Conservation (phyloP, 768 basidiomycete genomes). For the Hericium erinaceus region DNA sequence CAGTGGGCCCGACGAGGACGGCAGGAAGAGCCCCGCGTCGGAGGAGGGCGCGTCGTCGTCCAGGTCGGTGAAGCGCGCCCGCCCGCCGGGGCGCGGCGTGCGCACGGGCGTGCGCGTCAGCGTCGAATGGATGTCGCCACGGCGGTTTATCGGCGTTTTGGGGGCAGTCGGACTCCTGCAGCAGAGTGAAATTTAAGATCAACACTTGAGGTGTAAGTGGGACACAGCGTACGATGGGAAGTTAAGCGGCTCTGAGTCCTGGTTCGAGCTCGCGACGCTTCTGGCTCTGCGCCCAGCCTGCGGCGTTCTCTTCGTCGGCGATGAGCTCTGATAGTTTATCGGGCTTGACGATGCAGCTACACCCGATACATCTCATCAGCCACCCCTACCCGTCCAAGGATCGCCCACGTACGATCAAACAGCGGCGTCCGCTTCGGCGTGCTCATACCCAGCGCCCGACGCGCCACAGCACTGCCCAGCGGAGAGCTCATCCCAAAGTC, state of each 20-base stretch:
- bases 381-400: not conserved
- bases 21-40: constrained; percentile 51
- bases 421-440: constrained; percentile 16
- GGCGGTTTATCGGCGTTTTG: constrained; percentile 61
- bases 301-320: constrained; percentile 16
- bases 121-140: constrained; percentile 90
- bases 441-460: constrained; percentile 11
- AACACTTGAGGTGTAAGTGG: not conserved
- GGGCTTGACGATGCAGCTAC: constrained; percentile 13
- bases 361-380: not conserved
- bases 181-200: not conserved
- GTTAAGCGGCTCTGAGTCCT: constrained; percentile 52
- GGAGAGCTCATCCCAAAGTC: not conserved
- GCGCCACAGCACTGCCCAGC: constrained; percentile 4
- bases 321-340: constrained; percentile 28
- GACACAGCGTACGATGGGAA: constrained; percentile 50
- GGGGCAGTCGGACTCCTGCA: constrained; percentile 40
- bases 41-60: constrained; percentile 40
- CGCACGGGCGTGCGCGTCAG: constrained; percentile 35
- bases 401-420: constrained; percentile 9
- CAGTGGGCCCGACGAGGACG: constrained; percentile 43
- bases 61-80: too few species aligned
- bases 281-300: constrained; percentile 1
- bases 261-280: constrained; percentile 17
- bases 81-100: constrained; percentile 17